These are phyloP conservation scores for Boletus edulis DNA, from an alignment of 768 basidiomycete species.

Conservation along the genomic window DNA sequence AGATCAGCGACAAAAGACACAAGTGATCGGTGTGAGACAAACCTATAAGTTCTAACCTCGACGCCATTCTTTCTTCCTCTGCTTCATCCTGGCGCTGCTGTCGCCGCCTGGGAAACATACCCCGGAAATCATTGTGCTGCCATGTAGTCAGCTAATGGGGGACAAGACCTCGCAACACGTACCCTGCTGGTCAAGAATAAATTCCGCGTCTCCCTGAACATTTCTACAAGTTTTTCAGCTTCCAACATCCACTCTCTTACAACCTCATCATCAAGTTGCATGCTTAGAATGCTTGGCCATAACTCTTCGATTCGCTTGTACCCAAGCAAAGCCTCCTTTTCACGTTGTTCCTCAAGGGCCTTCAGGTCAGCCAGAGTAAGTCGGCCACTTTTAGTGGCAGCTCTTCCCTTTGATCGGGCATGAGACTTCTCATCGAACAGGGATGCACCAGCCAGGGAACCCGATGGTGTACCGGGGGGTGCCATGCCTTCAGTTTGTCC, in stretches of 20 bases:
- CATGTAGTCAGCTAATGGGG: constrained; percentile 2
- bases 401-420: constrained; percentile 35
- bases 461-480: constrained; percentile 13
- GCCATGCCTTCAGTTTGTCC: constrained; percentile 23
- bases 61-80: constrained; percentile 17
- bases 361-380: constrained; percentile 58
- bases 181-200: constrained; percentile 81
- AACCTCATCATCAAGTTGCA: constrained; percentile 45
- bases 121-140: constrained; percentile 19
- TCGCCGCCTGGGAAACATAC: constrained; percentile 19
- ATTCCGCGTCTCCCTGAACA: constrained; percentile 82
- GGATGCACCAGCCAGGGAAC: constrained; percentile 39
- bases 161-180: constrained; percentile 31
- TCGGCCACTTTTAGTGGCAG: constrained; percentile 33
- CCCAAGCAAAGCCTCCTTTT: constrained; percentile 58
- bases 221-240: constrained; percentile 84
- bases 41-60: constrained; percentile 67
- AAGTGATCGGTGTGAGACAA: neutral
- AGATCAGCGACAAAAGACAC: neutral
- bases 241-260: constrained; percentile 76
- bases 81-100: constrained; percentile 12
- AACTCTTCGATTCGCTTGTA: constrained; percentile 61
- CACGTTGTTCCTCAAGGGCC: constrained; percentile 63
- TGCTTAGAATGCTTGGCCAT: constrained; percentile 52
- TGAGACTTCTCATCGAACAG: constrained; percentile 60